Conservation (phyloP, 441 rosid species). For the Metrosideros polymorpha region DNA sequence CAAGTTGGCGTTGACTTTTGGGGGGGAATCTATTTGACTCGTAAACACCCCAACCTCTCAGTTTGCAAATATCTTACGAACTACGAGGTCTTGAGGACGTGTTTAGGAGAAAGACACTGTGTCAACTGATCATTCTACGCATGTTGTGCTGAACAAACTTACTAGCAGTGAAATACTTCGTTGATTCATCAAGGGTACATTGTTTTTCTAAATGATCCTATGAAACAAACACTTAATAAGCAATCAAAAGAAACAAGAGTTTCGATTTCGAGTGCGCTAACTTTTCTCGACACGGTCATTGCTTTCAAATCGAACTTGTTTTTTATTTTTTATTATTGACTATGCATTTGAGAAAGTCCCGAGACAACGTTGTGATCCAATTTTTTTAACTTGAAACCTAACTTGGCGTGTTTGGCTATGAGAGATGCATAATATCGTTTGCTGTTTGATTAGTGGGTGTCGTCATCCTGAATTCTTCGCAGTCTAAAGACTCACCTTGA, state of each 20-base stretch:
- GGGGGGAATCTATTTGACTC: neutral
- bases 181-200: neutral
- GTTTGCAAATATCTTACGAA: neutral
- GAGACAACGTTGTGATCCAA: neutral
- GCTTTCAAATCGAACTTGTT: neutral
- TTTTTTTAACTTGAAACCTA: neutral
- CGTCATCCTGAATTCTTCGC: neutral
- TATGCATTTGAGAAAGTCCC: neutral
- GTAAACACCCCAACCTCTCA: neutral
- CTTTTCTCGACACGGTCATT: neutral
- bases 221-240: neutral
- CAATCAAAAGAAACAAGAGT: neutral
- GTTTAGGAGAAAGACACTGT: neutral
- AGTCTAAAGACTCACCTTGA: conserved; percentile 22
- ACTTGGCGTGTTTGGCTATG: neutral
- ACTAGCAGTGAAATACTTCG: neutral
- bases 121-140: neutral
- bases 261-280: neutral
- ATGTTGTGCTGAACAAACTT: neutral
- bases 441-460: neutral
- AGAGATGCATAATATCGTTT: neutral
- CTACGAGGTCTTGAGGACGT: neutral
- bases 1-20: neutral
- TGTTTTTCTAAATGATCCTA: neutral
- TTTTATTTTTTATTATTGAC: neutral